These are phyloP conservation scores for Prosopis cineraria DNA, from an alignment of 306 rosid genomes.

Conservation along the genomic window DNA sequence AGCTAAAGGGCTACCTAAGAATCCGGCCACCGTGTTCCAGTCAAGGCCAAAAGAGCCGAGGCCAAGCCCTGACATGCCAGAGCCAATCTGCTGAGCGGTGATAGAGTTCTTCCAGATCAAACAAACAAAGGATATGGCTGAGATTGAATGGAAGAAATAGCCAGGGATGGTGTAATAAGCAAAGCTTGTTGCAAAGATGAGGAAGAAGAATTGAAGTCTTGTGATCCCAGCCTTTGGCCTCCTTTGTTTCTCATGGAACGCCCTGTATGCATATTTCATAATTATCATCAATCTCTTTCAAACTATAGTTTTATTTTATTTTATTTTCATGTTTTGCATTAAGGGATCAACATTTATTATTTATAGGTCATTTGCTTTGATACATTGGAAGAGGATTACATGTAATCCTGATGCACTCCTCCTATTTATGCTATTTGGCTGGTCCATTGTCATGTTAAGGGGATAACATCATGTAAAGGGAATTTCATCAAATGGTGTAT, in stretches of 20 bases:
- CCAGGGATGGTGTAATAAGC: constrained; percentile 73
- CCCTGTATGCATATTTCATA: constrained; percentile 57
- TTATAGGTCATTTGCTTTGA: no score
- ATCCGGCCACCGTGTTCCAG: constrained; percentile 76
- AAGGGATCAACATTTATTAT: no score
- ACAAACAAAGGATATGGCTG: constrained; percentile 63
- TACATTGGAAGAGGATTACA: no score
- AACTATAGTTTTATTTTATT: no score
- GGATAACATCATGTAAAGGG: no score
- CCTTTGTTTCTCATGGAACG: constrained; percentile 76
- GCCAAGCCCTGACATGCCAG: constrained; percentile 79
- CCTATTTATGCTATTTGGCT: no score
- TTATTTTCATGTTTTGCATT: no score
- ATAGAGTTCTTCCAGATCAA: constrained; percentile 73
- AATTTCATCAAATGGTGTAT: no score
- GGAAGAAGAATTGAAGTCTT: constrained; percentile 75
- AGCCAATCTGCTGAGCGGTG: constrained; percentile 83
- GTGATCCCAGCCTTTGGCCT: constrained; percentile 70
- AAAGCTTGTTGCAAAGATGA: constrained; percentile 61
- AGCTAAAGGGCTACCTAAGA: constrained; percentile 74
- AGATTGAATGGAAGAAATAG: constrained; percentile 67
- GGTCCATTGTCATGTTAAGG: no score
- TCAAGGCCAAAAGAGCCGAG: constrained; percentile 72
- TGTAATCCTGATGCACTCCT: no score
- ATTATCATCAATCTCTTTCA: no score